Percentiles rank a stretch among this genome's conserved stretches.
Conservation (phyloP, 768 basidiomycete genomes). For the Trametes elegans region DNA sequence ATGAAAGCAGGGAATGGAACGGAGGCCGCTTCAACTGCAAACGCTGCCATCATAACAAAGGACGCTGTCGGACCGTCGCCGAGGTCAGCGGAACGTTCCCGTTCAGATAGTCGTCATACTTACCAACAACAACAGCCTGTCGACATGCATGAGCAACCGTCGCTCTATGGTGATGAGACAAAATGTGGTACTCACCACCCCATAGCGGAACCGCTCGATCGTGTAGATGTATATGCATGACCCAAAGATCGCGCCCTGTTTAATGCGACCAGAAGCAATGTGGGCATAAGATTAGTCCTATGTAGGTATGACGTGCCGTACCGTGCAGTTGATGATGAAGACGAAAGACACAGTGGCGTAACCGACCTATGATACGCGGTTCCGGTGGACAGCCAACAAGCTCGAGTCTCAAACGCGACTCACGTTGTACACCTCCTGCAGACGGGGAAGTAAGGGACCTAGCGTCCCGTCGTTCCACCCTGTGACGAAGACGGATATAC, state of each 20-base stretch:
- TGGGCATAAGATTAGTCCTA: background rate
- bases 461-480: constrained; percentile 77
- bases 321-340: constrained; percentile 48
- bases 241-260: constrained; percentile 47
- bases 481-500: constrained; percentile 52
- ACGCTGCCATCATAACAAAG: constrained; percentile 49
- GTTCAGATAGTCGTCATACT: too few relatives aligned
- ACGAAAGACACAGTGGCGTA: constrained; percentile 57
- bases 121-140: too few relatives aligned
- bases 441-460: constrained; percentile 69
- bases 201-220: constrained; percentile 43
- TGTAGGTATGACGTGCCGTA: too few relatives aligned
- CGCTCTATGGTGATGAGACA: too few relatives aligned
- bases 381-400: background rate
- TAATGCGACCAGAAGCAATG: background rate
- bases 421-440: constrained; percentile 54
- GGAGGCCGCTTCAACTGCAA: constrained; percentile 48
- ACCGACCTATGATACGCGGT: constrained; percentile 32
- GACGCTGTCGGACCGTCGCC: constrained; percentile 38
- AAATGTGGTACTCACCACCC: constrained; percentile 39
- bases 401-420: background rate
- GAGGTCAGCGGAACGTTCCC: too few relatives aligned
- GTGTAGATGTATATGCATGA: constrained; percentile 45
- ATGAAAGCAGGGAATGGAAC: constrained; percentile 67
- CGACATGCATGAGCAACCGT: too few relatives aligned